Evolutionary conservation across 352 stramenopile genomes (phyloP).

Genomic region (Globisporangium radiosum): DNA sequence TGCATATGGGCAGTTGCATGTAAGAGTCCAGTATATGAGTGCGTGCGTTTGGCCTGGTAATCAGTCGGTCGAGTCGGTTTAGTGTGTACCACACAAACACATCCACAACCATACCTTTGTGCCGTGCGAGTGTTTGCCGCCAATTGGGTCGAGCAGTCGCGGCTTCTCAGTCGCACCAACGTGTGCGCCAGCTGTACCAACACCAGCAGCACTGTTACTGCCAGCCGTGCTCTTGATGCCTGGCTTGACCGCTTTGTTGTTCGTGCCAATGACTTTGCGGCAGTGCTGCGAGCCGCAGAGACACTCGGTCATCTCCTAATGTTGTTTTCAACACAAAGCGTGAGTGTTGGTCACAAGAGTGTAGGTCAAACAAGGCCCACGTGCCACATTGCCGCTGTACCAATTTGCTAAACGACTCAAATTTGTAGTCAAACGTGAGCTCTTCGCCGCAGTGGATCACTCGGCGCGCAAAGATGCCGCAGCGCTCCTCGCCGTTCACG

Average conservation of each 20-base stretch:
- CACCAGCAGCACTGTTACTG: neutral
- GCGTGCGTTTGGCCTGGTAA: neutral
- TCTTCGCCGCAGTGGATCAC: constrained; percentile 89
- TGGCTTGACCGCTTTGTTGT: constrained; percentile 43
- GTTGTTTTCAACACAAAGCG: no score
- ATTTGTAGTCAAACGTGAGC: constrained; percentile 96
- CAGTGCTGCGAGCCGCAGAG: constrained; percentile 56
- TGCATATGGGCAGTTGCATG: no score
- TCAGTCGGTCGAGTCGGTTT: neutral
- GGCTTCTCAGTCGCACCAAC: constrained; percentile 2
- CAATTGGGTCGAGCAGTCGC: constrained; percentile 41
- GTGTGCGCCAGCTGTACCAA: neutral
- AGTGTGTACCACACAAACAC: neutral
- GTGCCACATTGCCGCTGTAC: constrained; percentile 10
- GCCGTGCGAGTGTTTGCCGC: constrained; percentile 28
- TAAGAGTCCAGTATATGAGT: neutral
- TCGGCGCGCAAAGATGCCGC: constrained; percentile 91
- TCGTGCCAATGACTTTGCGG: constrained; percentile 65
- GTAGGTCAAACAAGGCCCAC: no score
- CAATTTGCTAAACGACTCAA: constrained; percentile 46
- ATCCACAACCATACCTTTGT: constrained; percentile 23
- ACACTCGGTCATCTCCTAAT: constrained; percentile 64
- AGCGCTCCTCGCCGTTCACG: constrained; percentile 89
- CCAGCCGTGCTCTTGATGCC: constrained; percentile 7
- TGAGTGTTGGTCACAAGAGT: neutral